Base-by-base conservation (phyloP, 2,329 filamentous ascomycete genomes). In the Lecanosticta acicola region DNA sequence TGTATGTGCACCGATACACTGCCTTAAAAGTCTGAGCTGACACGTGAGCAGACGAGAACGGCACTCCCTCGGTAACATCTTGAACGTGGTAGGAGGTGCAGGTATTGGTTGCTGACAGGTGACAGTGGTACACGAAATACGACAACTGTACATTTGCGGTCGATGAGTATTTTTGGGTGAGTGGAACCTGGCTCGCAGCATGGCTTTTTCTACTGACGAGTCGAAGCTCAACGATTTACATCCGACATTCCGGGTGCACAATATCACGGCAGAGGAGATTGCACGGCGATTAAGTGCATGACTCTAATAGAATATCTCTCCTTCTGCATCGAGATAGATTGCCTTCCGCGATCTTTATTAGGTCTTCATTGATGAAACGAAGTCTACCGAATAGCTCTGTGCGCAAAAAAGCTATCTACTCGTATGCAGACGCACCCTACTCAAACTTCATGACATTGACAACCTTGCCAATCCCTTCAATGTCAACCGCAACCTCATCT, bases 201-300 rank as follows among this genome's bases (percentile, higher is more conserved):
- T 18, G 4, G 5, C 14, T 33, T 17, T 11, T 19, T 33, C 8
- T 41, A 14, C 20, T 41, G 16, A 32, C n/a, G 26, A 7, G 18
- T 34, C n/a, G 14, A 8, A 41, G 44, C 39, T 46, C 5, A 83
- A 84, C 55, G 69, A 63, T 32, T 60, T 84, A 52, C 81, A 84
- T 58, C 80, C 81, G n/a, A 83, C 80, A 0, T 80, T 76, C 58
- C 73, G 78, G 0, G 73, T 83, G 43, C 79, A 83, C 52, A 76
- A 81, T 41, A 75, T 75, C 4, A 73, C 80, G 5, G 80, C 80
- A 0, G 64, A 75, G 46, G 61, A 67, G 40, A 65, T 81, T 34
- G 68, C 71, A 11, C 24, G 24, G 24, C 24, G 11, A 11, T 11
- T 29, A 11, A 29, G 24, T 29, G 24, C 24, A 29, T n/a, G n/a